Evolutionary conservation across 257 asterid species (phyloP), one percentile per base, ranked within the genome.

Genomic region (Solanum bulbocastanum): DNA sequence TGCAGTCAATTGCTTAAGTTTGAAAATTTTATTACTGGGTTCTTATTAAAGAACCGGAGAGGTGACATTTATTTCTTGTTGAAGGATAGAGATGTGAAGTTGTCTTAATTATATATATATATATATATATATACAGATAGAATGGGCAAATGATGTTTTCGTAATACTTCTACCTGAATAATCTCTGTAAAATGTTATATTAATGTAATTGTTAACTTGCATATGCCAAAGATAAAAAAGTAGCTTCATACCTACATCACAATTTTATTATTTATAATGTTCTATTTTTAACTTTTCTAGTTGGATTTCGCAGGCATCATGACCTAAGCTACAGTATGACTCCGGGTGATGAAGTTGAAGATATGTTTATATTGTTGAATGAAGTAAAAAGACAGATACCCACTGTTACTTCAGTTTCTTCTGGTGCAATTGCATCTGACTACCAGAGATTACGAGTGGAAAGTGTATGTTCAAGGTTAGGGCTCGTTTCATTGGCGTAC

Each of bases 291-390:
- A 87, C 81, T 85, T 87, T 8, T 82, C 46, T 86, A 65, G 89
- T 85, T 91, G 88, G 89, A 68, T 81, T 89, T 90, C 78, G 42
- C 90, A 97, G 98, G 94, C 89, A 94, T 91, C 93, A 91, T 68
- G 96, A 91, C 87, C 98, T 97, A 88, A 97, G 92, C 93, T 97
- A 97, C 91, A 92, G 89, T 33, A 87, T 91, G 92, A 97, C 99
- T 79, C 96, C 98, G 88, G 98, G 99, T 71, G 99, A 97, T 93
- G 99, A 97, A 92, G 98, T 97, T 88, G 99, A 97, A 93, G 99
- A 97, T 90, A 93, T 97, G 99, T 90, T 94, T 73, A 87, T 95
- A 90, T 94, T 97, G 87, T 91, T 97, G 90, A 92, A 91, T 86
- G 99, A 97, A 93, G 98, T 97, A 76, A 93, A 97, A 92, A 88